A percentile compares a stretch with the other conserved stretches of the same genome.
phyloP scores from a whole-genome alignment of 257 asterid genomes.

The Marsdenia floribunda region DNA sequence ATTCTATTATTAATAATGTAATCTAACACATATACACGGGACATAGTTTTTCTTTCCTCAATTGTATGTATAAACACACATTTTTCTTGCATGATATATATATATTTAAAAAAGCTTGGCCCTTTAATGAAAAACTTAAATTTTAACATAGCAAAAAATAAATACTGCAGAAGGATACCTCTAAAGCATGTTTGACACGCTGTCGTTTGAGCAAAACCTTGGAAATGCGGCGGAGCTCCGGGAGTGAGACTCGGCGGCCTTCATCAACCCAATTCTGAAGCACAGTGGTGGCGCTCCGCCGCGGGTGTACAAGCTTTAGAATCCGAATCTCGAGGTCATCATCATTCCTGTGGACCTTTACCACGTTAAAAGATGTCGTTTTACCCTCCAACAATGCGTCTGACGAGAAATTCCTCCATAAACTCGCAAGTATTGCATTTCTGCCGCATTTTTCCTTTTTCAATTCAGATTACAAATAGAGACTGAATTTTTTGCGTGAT shows the following conservation, averaged over 20 bases:
- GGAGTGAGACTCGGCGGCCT: constrained; percentile 23
- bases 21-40: background rate
- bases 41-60: background rate
- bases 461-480: background rate
- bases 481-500: background rate
- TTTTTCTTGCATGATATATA: background rate
- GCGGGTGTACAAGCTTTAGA: constrained; percentile 16
- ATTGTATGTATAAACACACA: background rate
- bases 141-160: background rate
- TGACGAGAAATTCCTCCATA: constrained; percentile 21
- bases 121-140: background rate
- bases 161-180: constrained; percentile 18
- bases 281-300: constrained; percentile 21
- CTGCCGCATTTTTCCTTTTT: background rate
- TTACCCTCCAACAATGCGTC: background rate
- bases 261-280: constrained; percentile 34
- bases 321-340: constrained; percentile 11
- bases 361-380: background rate
- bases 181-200: constrained; percentile 24
- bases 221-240: constrained; percentile 26
- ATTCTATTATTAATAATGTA: background rate
- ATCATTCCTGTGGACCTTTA: background rate
- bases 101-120: background rate
- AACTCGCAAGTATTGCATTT: constrained; percentile 4
- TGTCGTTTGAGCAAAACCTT: constrained; percentile 22